Percentiles rank a stretch among this genome's conserved stretches.
phyloP scores from a whole-genome alignment of 441 rosid genomes.

The Theobroma grandiflorum region DNA sequence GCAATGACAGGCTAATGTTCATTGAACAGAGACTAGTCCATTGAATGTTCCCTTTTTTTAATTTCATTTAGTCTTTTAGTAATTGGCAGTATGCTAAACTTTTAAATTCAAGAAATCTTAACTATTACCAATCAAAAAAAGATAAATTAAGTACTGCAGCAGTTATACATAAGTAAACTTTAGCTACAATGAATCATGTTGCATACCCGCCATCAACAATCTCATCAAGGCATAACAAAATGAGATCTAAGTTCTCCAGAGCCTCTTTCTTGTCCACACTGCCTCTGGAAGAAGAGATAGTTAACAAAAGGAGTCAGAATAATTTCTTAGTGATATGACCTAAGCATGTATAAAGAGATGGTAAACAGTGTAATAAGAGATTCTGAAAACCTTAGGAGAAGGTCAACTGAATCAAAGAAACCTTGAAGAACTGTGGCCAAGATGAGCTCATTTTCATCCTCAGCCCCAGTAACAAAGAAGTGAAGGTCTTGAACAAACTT shows the following conservation, averaged over 20 bases:
- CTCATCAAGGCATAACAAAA: slow-evolving; percentile 87
- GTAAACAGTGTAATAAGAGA: background rate
- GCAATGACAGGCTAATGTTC: background rate
- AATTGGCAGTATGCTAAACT: slow-evolving; percentile 10
- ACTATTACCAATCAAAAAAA: slow-evolving; percentile 1
- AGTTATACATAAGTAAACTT: slow-evolving; percentile 1
- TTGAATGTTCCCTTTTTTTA: background rate
- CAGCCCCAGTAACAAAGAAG: slow-evolving; percentile 88
- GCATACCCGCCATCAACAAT: slow-evolving; percentile 86
- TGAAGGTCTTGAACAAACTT: slow-evolving; percentile 93
- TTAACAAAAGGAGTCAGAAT: background rate
- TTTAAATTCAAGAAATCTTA: slow-evolving; percentile 18
- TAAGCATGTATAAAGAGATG: background rate
- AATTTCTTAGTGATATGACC: slow-evolving; percentile 1
- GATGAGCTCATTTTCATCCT: slow-evolving; percentile 90
- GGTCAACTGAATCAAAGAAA: slow-evolving; percentile 83
- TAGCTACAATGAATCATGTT: slow-evolving; percentile 8
- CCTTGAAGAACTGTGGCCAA: slow-evolving; percentile 84
- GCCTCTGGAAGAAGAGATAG: slow-evolving; percentile 54
- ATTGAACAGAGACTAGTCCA: slow-evolving; percentile 1
- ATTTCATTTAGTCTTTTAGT: background rate
- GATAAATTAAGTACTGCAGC: background rate
- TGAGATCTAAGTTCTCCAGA: slow-evolving; percentile 87
- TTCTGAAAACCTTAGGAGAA: slow-evolving; percentile 69
- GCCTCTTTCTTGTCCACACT: slow-evolving; percentile 88